phyloP scores from a whole-genome alignment of 1,139 yeast species.

The Zygoascus hellenicus region DNA sequence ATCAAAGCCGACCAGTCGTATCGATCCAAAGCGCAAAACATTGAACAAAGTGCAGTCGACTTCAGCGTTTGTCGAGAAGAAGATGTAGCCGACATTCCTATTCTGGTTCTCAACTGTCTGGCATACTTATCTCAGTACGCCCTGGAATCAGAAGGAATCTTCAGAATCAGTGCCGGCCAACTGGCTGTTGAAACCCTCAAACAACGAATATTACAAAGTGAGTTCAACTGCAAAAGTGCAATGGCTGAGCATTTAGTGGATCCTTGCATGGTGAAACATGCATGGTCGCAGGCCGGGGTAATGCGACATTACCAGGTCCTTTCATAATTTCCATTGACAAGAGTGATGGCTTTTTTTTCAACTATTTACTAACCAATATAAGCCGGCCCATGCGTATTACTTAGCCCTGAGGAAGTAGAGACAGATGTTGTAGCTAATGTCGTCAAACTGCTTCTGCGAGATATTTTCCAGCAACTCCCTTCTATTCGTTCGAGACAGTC shows the following conservation, averaged over 20 bases:
- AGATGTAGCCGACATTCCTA: slow-evolving; percentile 18
- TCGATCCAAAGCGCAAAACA: slow-evolving; percentile 11
- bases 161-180: slow-evolving; percentile 73
- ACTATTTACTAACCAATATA: background rate
- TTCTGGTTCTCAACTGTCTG: slow-evolving; percentile 23
- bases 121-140: slow-evolving; percentile 37
- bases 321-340: no score
- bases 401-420: slow-evolving; percentile 54
- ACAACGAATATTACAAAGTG: slow-evolving; percentile 49
- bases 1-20: slow-evolving; percentile 17
- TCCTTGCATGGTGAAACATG: no score
- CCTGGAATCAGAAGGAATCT: slow-evolving; percentile 72
- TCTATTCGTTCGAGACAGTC: slow-evolving; percentile 1
- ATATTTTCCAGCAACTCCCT: background rate
- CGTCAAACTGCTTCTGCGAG: slow-evolving; percentile 64
- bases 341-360: no score
- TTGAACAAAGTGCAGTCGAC: slow-evolving; percentile 7
- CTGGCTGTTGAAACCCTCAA: slow-evolving; percentile 59
- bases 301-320: no score
- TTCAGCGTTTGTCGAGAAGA: background rate
- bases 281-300: no score
- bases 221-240: background rate
- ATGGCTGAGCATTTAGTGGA: no score
- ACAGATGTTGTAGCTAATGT: slow-evolving; percentile 82
- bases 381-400: slow-evolving; percentile 55